Base-by-base conservation (phyloP, 768 basidiomycete genomes). In the Krasilnikovozyma curviuscula region DNA sequence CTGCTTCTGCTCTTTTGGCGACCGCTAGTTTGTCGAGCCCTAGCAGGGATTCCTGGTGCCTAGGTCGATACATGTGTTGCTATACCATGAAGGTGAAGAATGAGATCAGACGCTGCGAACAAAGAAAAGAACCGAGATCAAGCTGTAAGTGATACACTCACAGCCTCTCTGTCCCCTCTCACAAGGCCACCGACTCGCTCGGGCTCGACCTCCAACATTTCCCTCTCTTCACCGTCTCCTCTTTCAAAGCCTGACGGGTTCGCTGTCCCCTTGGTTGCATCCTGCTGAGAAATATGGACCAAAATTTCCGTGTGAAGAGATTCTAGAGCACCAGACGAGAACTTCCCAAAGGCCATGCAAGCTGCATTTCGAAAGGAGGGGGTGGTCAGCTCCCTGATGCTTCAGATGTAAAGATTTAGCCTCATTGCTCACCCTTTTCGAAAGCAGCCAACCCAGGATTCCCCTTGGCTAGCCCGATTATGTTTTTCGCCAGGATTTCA, bases 21-120 rank as follows among this genome's bases (percentile, higher is more conserved):
- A 73, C 75, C 0, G 93, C 93, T 2, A 97, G 71, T 23, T 73
- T 73, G 60, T 98, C 89, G 6, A 97, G 70, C 3, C 91, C 89
- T 1, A 95, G 74, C 3, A 83, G 58, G 5, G 89, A 93, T 0
- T 73, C 66, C 40, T 83, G 71, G 1, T 83, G 81, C 13, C 81
- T 81, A 10, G 78, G 77, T 72, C 77, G 5, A 74, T 74, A 2
- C 83, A 84, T 77, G 57, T 91, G 84, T 63, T 69, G 71, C 83
- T 86, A 55, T 21, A 34, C 6, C 7, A 16, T 23, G 18, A 29
- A 19, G 21, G 25, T 39, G 35, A 46, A 14, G 25, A 28, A 28
- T 13, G 23, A 9, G 40, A 9, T 16, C 2, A 12, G 3, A 25
- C 21, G 16, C 27, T 12, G 38, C 18, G 43, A 16, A 32, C n/a